Evolutionary conservation across 176 grass and related monocot genomes (phyloP).

Genomic region (Musa itinerans): DNA sequence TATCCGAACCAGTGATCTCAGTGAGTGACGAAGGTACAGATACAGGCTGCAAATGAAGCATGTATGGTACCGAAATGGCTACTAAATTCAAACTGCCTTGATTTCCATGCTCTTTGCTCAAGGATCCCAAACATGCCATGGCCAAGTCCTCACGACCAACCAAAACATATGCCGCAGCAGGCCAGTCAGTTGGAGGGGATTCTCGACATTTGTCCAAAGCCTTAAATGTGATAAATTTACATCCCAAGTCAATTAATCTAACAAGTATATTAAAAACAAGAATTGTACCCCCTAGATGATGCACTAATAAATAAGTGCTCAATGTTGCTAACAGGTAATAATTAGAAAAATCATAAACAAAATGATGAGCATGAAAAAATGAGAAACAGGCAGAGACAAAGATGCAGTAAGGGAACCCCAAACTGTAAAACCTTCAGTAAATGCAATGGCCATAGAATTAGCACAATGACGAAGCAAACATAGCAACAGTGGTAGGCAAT

Average conservation of each 20-base stretch:
- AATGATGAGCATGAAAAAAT: not conserved
- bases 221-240: slow-evolving; percentile 21
- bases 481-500: slow-evolving; percentile 8
- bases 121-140: slow-evolving; percentile 42
- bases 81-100: slow-evolving; percentile 52
- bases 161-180: slow-evolving; percentile 70
- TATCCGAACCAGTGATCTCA: slow-evolving; percentile 48
- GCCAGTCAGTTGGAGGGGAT: slow-evolving; percentile 81
- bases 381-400: not conserved
- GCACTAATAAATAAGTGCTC: not conserved
- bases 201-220: slow-evolving; percentile 85
- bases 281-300: not conserved
- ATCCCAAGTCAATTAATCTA: not conserved
- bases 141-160: slow-evolving; percentile 88
- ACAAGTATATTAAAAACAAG: not conserved
- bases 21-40: slow-evolving; percentile 52
- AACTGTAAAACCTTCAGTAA: not conserved
- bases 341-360: not conserved
- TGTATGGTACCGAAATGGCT: slow-evolving; percentile 87
- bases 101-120: slow-evolving; percentile 46
- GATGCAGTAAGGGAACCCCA: not conserved
- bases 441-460: not conserved
- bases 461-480: not conserved
- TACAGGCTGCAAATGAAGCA: slow-evolving; percentile 89
- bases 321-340: not conserved